These are phyloP conservation scores for Oryza longistaminata DNA, from an alignment of 176 grass and related monocot species.

Conservation along the genomic window DNA sequence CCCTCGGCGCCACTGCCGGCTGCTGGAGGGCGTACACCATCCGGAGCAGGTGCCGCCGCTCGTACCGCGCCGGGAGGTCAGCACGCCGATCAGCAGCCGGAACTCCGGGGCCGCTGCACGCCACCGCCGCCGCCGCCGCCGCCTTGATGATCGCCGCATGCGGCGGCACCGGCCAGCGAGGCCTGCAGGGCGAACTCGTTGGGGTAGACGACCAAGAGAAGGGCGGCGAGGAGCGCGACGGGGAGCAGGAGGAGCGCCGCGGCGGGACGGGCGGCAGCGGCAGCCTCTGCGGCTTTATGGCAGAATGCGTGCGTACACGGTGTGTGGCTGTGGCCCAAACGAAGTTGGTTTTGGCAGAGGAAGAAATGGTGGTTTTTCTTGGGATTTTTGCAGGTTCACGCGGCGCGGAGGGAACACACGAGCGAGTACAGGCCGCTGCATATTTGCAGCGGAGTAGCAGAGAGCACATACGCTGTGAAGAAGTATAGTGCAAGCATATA, in stretches of 20 bases:
- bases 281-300: constrained; percentile 11
- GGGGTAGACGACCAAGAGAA: constrained; percentile 39
- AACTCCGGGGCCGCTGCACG: not conserved
- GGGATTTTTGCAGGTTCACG: not conserved
- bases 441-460: not conserved
- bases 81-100: constrained; percentile 48
- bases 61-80: constrained; percentile 37
- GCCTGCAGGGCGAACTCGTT: constrained; percentile 28
- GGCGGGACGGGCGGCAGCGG: not conserved
- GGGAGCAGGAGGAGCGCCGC: constrained; percentile 36
- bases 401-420: not conserved
- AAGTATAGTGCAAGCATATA: not conserved
- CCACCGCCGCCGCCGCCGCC: not conserved
- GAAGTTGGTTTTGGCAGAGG: not conserved
- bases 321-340: not conserved
- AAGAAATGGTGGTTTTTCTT: no score
- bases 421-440: not conserved
- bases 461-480: not conserved
- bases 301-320: not conserved
- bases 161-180: not conserved
- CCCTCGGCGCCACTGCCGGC: not conserved
- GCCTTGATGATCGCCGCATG: not conserved
- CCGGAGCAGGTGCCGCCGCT: constrained; percentile 56
- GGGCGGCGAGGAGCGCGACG: constrained; percentile 8
- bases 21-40: constrained; percentile 47